Percentiles rank a stretch among this genome's conserved stretches.
Evolutionary conservation across 345 rosid species (phyloP).

Genomic region (Eucalyptus pauciflora): DNA sequence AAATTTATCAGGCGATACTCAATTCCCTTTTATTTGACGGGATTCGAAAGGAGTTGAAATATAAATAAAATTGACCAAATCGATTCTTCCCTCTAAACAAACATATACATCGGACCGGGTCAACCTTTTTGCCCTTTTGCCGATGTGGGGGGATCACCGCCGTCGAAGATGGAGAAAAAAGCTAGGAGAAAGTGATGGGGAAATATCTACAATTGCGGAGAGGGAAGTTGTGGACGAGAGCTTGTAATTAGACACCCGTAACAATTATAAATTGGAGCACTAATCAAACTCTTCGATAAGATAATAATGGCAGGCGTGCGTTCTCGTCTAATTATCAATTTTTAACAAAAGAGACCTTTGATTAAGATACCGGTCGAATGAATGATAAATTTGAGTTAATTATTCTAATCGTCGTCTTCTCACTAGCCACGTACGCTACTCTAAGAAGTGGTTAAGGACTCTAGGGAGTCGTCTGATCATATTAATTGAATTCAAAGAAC

Average conservation of each 20-base stretch:
- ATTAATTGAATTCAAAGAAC: not conserved
- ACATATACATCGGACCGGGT: not conserved
- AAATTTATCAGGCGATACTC: not conserved
- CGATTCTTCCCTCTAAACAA: not conserved
- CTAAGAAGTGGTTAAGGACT: not conserved
- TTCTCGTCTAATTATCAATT: not conserved
- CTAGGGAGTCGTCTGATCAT: not conserved
- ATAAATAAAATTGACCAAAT: not conserved
- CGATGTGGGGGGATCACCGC: not conserved
- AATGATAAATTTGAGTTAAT: not conserved
- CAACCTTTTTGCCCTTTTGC: not conserved
- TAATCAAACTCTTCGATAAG: not conserved
- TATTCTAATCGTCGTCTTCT: not conserved
- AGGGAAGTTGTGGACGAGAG: not conserved
- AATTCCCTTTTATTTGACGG: accelerated
- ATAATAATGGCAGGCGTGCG: not conserved
- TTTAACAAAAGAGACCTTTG: not conserved
- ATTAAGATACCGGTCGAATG: not conserved
- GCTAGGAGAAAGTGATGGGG: not conserved
- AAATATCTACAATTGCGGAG: not conserved
- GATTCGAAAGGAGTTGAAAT: not conserved
- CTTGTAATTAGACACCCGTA: not conserved
- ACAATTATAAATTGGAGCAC: not conserved
- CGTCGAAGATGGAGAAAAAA: not conserved
- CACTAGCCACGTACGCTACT: too few relatives aligned